phyloP scores from a whole-genome alignment of 1,284 basidiomycete genomes.

The Pyrrhoderma noxium region DNA sequence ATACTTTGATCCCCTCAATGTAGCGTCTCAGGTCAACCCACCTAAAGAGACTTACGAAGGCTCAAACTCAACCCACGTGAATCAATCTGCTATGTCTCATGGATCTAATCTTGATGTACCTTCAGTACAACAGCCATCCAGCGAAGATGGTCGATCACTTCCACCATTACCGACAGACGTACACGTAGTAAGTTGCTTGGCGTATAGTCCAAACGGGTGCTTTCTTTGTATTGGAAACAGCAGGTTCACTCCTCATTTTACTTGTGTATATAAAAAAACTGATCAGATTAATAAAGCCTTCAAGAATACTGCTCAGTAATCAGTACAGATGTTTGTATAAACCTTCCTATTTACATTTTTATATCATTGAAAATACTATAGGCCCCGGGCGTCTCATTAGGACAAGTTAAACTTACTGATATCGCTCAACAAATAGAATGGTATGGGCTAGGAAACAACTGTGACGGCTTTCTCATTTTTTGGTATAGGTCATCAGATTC shows the following conservation, averaged over 20 bases:
- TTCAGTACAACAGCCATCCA: constrained; percentile 7
- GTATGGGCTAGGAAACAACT: neutral
- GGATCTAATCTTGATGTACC: constrained; percentile 5
- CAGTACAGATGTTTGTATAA: constrained; percentile 9
- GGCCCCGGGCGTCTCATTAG: constrained; percentile 11
- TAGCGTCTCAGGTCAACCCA: neutral
- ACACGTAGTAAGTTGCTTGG: constrained; percentile 9
- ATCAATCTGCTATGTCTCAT: too few relatives aligned
- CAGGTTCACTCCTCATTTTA: neutral
- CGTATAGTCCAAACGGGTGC: constrained; percentile 15
- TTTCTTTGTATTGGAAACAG: constrained; percentile 15
- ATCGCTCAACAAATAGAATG: constrained; percentile 13
- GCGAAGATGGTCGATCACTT: constrained; percentile 12
- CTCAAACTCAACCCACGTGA: neutral
- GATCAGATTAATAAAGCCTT: neutral
- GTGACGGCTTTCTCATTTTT: neutral
- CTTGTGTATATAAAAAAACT: neutral
- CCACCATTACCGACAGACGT: constrained; percentile 11
- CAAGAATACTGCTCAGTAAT: constrained; percentile 13
- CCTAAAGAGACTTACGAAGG: neutral
- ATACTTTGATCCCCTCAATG: too few relatives aligned
- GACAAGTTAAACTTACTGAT: constrained; percentile 5
- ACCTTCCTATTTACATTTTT: neutral
- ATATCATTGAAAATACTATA: neutral
- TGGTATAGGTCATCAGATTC: constrained; percentile 9